Conservation (phyloP, 768 basidiomycete genomes). For the Punctularia strigosozonata region DNA sequence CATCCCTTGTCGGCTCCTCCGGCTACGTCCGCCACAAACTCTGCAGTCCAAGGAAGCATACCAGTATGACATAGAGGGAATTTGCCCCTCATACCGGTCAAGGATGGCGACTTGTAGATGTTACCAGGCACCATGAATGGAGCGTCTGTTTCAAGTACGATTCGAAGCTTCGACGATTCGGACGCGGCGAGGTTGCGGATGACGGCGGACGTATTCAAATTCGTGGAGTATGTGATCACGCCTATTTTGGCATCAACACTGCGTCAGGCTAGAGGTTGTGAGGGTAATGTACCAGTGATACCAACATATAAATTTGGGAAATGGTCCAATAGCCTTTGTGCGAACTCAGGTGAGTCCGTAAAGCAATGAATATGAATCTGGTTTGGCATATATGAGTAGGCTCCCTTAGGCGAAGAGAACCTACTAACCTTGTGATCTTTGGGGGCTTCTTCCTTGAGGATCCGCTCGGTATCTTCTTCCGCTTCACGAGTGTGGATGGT, state of each 20-base stretch:
- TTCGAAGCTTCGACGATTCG: slow-evolving; percentile 14
- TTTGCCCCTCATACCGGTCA: slow-evolving; percentile 31
- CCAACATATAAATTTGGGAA: slow-evolving; percentile 81
- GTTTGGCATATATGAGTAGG: not conserved
- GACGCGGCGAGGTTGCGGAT: slow-evolving; percentile 34
- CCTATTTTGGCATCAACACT: too few species aligned
- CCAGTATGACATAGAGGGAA: slow-evolving; percentile 66
- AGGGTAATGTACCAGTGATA: slow-evolving; percentile 43
- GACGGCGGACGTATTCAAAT: slow-evolving; percentile 56
- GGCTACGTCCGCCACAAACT: slow-evolving; percentile 47
- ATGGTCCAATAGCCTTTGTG: slow-evolving; percentile 53
- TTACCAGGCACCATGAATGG: slow-evolving; percentile 81
- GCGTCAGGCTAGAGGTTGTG: not conserved
- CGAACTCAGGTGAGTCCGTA: slow-evolving; percentile 72
- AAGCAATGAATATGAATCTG: slow-evolving; percentile 86
- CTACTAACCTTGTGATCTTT: slow-evolving; percentile 46
- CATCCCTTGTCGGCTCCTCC: slow-evolving; percentile 29
- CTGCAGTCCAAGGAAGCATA: slow-evolving; percentile 82
- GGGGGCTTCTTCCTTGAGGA: slow-evolving; percentile 69
- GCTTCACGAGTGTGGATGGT: slow-evolving; percentile 86
- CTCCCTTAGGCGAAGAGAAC: not conserved
- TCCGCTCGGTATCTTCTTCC: slow-evolving; percentile 69
- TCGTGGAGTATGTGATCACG: slow-evolving; percentile 71
- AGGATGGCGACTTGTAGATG: slow-evolving; percentile 39
- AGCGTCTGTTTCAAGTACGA: slow-evolving; percentile 75